Evolutionary conservation across 352 stramenopile species (phyloP).

Genomic region (Phytophthora sojae): DNA sequence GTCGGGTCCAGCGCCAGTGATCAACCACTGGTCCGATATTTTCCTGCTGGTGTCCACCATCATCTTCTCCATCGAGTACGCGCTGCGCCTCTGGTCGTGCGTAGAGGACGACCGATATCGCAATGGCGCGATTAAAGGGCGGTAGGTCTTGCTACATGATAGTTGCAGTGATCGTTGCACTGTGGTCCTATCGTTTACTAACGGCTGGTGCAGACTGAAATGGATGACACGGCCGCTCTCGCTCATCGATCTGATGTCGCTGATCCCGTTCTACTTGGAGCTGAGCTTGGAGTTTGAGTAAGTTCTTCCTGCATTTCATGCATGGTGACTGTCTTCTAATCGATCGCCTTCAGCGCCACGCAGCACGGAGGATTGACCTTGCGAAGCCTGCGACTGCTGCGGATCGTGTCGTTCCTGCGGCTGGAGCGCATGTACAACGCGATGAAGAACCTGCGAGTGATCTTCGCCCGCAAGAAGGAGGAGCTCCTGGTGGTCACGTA

Average conservation of each 20-base stretch:
- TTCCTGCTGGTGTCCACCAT: conserved; percentile 65
- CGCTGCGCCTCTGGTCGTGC: conserved; percentile 66
- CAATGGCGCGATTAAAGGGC: conserved; percentile 41
- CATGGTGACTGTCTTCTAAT: too few relatives aligned
- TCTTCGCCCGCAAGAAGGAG: conserved; percentile 69
- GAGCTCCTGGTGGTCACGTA: conserved; percentile 71
- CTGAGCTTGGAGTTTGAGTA: conserved; percentile 58
- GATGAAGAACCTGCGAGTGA: conserved; percentile 60
- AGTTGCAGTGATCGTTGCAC: background rate
- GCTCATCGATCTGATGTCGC: conserved; percentile 59
- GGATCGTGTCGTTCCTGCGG: conserved; percentile 65
- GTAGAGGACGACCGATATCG: conserved; percentile 62
- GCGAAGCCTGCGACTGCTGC: conserved; percentile 62
- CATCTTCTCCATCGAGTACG: conserved; percentile 72
- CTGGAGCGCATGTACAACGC: conserved; percentile 72
- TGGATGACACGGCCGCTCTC: conserved; percentile 70
- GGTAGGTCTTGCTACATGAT: conserved; percentile 26
- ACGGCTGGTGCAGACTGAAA: conserved; percentile 41
- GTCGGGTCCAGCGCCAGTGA: conserved; percentile 2
- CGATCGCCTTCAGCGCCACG: conserved; percentile 4
- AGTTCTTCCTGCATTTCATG: conserved; percentile 4
- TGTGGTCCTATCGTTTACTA: background rate
- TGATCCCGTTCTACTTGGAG: conserved; percentile 72
- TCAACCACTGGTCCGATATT: conserved; percentile 49
- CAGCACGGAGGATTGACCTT: conserved; percentile 55